phyloP scores from a whole-genome alignment of 164 flowering plant genomes.

The Nymphaea thermarum region DNA sequence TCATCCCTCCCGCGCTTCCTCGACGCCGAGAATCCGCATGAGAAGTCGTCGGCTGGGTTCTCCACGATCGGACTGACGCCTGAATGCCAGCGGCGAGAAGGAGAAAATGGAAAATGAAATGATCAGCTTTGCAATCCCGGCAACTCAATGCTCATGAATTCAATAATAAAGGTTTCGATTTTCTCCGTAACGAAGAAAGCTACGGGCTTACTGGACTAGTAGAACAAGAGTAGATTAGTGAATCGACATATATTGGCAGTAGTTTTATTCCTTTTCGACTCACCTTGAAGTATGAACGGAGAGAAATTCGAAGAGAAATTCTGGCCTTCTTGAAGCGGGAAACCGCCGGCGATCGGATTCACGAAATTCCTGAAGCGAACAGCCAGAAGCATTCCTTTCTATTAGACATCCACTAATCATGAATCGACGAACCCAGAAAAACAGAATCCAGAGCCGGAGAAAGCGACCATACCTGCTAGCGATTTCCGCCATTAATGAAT shows the following conservation, averaged over 20 bases:
- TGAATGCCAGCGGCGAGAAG: not conserved
- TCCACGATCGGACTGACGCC: not conserved
- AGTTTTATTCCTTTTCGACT: not conserved
- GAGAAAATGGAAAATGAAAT: not conserved
- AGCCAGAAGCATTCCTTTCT: not conserved
- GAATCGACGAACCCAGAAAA: no score
- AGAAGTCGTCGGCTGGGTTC: not conserved
- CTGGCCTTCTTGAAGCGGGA: not conserved
- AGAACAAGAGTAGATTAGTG: no score
- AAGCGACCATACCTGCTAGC: not conserved
- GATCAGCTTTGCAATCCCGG: not conserved
- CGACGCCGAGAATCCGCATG: not conserved
- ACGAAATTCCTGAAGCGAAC: not conserved
- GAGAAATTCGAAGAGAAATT: not conserved
- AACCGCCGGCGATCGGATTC: not conserved
- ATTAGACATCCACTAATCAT: not conserved
- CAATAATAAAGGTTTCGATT: no score
- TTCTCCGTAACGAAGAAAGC: no score
- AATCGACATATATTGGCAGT: no score
- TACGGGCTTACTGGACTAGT: no score
- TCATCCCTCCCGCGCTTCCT: constrained; percentile 9
- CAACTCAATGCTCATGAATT: no score
- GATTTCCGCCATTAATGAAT: constrained; percentile 8
- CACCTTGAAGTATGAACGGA: constrained; percentile 5
- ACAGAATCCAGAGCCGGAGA: no score